A percentile compares a stretch with the other conserved stretches of the same genome.
Evolutionary conservation across 352 stramenopile genomes (phyloP).

Genomic region (Elongisporangium anandrum): DNA sequence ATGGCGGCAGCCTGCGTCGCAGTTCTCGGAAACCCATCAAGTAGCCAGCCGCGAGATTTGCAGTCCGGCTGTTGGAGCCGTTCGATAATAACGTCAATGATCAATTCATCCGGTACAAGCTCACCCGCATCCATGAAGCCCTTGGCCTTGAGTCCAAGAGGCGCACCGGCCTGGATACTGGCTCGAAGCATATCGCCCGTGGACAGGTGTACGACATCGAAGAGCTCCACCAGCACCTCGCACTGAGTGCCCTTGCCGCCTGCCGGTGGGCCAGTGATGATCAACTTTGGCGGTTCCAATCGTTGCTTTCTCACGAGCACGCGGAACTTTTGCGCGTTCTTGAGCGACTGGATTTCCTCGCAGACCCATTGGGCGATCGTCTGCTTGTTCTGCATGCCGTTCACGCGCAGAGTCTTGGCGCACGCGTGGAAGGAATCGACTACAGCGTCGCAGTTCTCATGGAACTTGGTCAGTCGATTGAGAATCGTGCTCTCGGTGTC

Average conservation of each 20-base stretch:
- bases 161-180: constrained; percentile 69
- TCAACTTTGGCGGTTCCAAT: constrained; percentile 40
- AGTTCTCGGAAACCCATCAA: constrained; percentile 94
- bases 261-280: constrained; percentile 89
- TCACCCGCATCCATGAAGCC: constrained; percentile 88
- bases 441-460: constrained; percentile 66
- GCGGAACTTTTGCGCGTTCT: constrained; percentile 34
- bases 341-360: constrained; percentile 28
- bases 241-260: constrained; percentile 95
- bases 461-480: constrained; percentile 85
- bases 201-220: constrained; percentile 90
- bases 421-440: constrained; percentile 26
- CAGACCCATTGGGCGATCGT: constrained; percentile 27
- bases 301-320: constrained; percentile 18
- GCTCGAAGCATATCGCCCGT: constrained; percentile 91
- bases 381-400: constrained; percentile 44
- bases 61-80: constrained; percentile 84
- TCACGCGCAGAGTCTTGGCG: constrained; percentile 33
- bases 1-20: constrained; percentile 82
- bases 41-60: constrained; percentile 81
- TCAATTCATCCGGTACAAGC: constrained; percentile 91
- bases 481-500: constrained; percentile 92
- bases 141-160: constrained; percentile 75
- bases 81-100: constrained; percentile 84
- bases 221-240: constrained; percentile 82